Base-by-base conservation (phyloP, 495 filamentous ascomycete genomes). In the Penicillium paradoxum region DNA sequence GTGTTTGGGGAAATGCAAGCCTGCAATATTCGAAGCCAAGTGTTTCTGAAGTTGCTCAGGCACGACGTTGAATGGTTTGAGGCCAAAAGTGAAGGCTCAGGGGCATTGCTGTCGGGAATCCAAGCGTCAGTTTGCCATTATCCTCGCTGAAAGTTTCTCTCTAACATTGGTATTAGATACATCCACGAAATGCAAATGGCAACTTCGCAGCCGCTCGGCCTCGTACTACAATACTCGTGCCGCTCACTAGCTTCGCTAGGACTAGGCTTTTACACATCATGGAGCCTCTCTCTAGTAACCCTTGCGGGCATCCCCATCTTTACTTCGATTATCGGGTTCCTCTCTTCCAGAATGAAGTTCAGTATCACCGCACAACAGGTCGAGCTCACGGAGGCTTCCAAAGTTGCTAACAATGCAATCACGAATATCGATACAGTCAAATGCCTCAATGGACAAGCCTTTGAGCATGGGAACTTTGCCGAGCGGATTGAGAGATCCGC, bases 41-140 rank as follows among this genome's bases (percentile, higher is more conserved):
- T 95, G 2, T 96, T 96, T 58, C 58, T 69, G 1, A 80, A 79
- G 2, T 66, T 97, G 15, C 58, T 95, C 18, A 62, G 73, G 14
- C 91, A 86, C 63, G 83, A 91, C 25, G 79, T 95, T 52, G 76
- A 74, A 45, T 98, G 92, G 90, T 97, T 88, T 59, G 90, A 97
- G 63, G 72, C 74, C 36, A 74, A 84, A 37, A 72, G 76, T 55
- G 79, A 87, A 57, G 93, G 91, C 4, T 79, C 90, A 32, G 80
- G 81, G 4, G 84, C 87, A 9, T 73, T 95, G 36, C 63, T 93
- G 14, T 82, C 83, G 13, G 72, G 81, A 37, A 69, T 90, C 10
- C 85, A 93, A 72, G 87, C 82, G 91, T 95, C 73, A 67, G 80
- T 65, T 33, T 57, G 13, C 10, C 18, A 10, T 37, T 2, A 14